phyloP scores from a whole-genome alignment of 208 protist species.

The Trypanosoma brucei region DNA sequence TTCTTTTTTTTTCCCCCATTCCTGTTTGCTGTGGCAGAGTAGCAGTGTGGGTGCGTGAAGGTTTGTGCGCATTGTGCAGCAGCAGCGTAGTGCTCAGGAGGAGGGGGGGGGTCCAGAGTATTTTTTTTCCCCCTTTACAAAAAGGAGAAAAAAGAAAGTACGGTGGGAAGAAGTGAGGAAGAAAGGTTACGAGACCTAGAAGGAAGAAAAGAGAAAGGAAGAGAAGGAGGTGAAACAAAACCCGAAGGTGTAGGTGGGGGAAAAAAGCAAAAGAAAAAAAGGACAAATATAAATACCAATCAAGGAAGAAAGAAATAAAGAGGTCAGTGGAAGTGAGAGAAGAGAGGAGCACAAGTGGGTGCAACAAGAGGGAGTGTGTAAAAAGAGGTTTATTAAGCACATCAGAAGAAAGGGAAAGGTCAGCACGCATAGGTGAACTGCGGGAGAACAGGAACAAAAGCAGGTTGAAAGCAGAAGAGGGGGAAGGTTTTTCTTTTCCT shows the following conservation, averaged over 20 bases:
- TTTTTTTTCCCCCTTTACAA: not conserved
- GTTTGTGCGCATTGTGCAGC: not conserved
- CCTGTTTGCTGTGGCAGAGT: no score
- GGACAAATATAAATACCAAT: not conserved
- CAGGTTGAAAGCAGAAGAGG: no score
- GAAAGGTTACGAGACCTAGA: conserved; percentile 8
- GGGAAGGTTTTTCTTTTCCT: no score
- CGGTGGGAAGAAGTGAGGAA: not conserved
- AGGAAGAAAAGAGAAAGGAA: conserved; percentile 9
- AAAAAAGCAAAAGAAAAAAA: conserved; percentile 2
- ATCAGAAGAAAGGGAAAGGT: no score
- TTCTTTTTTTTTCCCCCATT: no score
- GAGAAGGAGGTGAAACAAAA: conserved; percentile 2
- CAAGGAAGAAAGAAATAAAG: not conserved
- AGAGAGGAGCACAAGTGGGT: not conserved
- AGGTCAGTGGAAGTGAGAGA: not conserved
- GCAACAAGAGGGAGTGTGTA: no score
- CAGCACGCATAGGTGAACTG: no score
- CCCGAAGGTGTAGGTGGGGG: not conserved
- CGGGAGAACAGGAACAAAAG: no score
- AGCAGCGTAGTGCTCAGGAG: not conserved
- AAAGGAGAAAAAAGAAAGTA: conserved; percentile 15
- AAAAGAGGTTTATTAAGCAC: no score
- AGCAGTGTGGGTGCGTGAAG: not conserved
- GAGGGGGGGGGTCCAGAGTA: conserved; percentile 4